Conservation (phyloP, 2,329 filamentous ascomycete species). For the Pseudogymnoascus verrucosus region DNA sequence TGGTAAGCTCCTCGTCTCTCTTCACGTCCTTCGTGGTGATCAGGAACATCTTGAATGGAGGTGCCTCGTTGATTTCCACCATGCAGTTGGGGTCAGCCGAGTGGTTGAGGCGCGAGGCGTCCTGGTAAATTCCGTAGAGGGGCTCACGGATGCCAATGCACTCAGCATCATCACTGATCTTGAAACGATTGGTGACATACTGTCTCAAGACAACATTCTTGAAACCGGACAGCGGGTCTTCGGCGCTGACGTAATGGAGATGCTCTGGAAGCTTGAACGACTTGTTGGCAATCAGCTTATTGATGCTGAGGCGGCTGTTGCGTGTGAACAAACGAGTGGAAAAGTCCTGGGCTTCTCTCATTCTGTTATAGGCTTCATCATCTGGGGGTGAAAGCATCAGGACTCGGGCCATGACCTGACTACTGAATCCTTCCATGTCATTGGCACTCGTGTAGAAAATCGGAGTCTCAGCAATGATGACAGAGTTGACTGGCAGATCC, state of each 20-base stretch:
- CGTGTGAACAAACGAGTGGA: not conserved
- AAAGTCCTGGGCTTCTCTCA: not conserved
- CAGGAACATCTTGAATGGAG: not conserved
- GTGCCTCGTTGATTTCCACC: not conserved
- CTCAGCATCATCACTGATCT: not conserved
- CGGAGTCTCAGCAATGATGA: not conserved
- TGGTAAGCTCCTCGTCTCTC: not conserved
- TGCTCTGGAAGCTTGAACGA: not conserved
- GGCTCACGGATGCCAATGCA: not conserved
- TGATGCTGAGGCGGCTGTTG: not conserved
- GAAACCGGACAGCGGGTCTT: not conserved
- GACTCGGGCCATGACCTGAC: not conserved
- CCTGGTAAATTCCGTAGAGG: conserved; percentile 1
- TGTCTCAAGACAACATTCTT: not conserved
- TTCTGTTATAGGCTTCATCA: not conserved
- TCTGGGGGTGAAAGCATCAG: not conserved
- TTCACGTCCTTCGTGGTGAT: conserved; percentile 2
- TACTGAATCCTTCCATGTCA: not conserved
- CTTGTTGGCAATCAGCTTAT: not conserved
- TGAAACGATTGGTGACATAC: not conserved
- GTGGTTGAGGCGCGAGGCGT: not conserved
- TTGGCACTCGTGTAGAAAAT: not conserved
- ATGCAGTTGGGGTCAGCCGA: not conserved
- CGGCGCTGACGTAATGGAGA: not conserved
- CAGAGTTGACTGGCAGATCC: not conserved